These are phyloP conservation scores for Breynia disticha DNA, from an alignment of 441 rosid genomes.

Conservation along the genomic window DNA sequence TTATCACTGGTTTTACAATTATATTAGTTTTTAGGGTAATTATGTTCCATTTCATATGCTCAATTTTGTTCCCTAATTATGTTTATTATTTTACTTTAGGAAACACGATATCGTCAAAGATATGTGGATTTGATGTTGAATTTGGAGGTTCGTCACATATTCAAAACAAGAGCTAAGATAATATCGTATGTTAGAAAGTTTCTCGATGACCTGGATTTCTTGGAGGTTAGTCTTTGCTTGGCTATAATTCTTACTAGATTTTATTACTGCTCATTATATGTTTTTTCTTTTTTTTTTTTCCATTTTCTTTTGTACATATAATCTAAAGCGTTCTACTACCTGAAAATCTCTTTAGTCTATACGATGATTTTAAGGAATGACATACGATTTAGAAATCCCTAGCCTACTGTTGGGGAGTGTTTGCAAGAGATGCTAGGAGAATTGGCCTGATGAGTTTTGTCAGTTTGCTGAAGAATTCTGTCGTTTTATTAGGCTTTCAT, in stretches of 20 bases:
- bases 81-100: slow-evolving; percentile 26
- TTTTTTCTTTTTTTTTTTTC: not conserved
- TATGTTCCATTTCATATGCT: not conserved
- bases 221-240: slow-evolving; percentile 40
- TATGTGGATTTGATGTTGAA: slow-evolving; percentile 81
- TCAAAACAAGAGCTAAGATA: slow-evolving; percentile 51
- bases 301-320: too few species aligned
- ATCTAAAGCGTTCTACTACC: too few species aligned
- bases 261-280: not conserved
- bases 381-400: too few species aligned
- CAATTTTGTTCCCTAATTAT: not conserved
- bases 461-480: too few species aligned
- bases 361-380: too few species aligned
- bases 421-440: too few species aligned
- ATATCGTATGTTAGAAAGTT: slow-evolving; percentile 45
- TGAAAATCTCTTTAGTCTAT: too few species aligned
- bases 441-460: too few species aligned
- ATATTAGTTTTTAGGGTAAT: too few species aligned
- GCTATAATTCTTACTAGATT: not conserved
- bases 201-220: slow-evolving; percentile 53
- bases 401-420: too few species aligned
- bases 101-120: slow-evolving; percentile 81
- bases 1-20: not conserved
- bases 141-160: slow-evolving; percentile 55
- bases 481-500: too few species aligned